Evolutionary conservation across 129 eudicot species (phyloP).

Genomic region (Mikania micrantha): DNA sequence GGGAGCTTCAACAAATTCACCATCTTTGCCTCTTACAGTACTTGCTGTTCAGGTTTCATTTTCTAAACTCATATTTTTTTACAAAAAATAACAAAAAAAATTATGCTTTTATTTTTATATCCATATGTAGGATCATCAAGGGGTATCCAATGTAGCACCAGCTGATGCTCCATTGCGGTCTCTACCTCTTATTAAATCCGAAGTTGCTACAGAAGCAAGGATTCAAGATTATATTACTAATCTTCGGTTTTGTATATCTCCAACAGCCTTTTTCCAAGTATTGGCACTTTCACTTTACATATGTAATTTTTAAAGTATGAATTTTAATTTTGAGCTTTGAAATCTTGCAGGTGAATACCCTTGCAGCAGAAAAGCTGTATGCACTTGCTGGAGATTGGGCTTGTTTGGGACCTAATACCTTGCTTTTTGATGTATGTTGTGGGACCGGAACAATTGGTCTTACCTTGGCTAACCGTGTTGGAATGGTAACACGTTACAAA

Average conservation of each 20-base stretch:
- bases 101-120: not conserved
- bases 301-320: not conserved
- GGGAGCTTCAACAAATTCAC: slow-evolving; percentile 53
- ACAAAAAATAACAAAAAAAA: not conserved
- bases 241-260: slow-evolving; percentile 76
- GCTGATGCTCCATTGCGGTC: slow-evolving; percentile 85
- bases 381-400: slow-evolving; percentile 99
- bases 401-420: slow-evolving; percentile 73
- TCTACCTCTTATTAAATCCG: slow-evolving; percentile 32
- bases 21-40: slow-evolving; percentile 68
- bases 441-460: slow-evolving; percentile 97
- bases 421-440: slow-evolving; percentile 94
- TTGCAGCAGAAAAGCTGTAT: slow-evolving; percentile 89
- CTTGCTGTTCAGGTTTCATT: slow-evolving; percentile 65
- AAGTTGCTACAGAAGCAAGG: slow-evolving; percentile 49
- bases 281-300: not conserved
- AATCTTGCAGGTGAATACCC: slow-evolving; percentile 78
- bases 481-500: too few relatives aligned
- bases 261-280: slow-evolving; percentile 96
- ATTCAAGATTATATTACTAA: slow-evolving; percentile 83
- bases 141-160: slow-evolving; percentile 92
- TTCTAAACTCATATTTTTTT: not conserved
- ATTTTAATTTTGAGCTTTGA: not conserved
- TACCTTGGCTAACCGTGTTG: slow-evolving; percentile 90
- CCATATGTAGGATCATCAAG: slow-evolving; percentile 68